Evolutionary conservation across 352 stramenopile genomes (phyloP), one percentile per base, ranked within the genome.

Genomic region (Pythium monospermum): DNA sequence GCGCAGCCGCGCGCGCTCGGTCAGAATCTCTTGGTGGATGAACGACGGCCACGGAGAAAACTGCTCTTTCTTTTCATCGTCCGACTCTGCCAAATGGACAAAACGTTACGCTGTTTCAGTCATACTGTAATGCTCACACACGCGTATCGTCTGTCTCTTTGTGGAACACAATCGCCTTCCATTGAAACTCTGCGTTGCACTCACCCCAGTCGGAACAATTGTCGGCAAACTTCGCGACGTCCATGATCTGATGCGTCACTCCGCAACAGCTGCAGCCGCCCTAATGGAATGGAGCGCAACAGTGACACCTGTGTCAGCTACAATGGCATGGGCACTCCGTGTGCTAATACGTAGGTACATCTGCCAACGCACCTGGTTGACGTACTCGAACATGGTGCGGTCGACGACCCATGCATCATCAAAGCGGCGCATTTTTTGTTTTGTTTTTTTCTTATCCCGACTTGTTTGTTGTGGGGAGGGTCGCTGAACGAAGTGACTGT

Each of bases 331-430:
- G 35, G 40, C 25, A 42, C 11, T 28, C 38, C n/a, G 3, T 22
- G 30, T 13, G 30, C 8, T 35, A 8, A 13, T 13, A 15, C 39
- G 18, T 11, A 37, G 27, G 27, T 2, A 31, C 8, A 8, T 32
- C 3, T n/a, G 10, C 16, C 12, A 0, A 30, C 53, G 23, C 44
- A 87, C 79, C 68, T 91, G 76, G 59, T 91, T 91, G 33, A 97
- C 76, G 63, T 96, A 97, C 57, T 97, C 87, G 71, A 98, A 98
- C 83, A 98, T 91, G 28, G 84, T 95, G 37, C 86, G 83, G 68
- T 98, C 91, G 32, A 98, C 83, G 43, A 98, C 83, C 85, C 82
- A 93, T 21, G 64, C 70, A 56, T 93, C 83, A 18, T 89, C 72
- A 57, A 86, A 91, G 49, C 82, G 81, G 40, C 71, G 67, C 71